phyloP scores from a whole-genome alignment of 2,329 filamentous ascomycete species.

The Zymoseptoria tritici region DNA sequence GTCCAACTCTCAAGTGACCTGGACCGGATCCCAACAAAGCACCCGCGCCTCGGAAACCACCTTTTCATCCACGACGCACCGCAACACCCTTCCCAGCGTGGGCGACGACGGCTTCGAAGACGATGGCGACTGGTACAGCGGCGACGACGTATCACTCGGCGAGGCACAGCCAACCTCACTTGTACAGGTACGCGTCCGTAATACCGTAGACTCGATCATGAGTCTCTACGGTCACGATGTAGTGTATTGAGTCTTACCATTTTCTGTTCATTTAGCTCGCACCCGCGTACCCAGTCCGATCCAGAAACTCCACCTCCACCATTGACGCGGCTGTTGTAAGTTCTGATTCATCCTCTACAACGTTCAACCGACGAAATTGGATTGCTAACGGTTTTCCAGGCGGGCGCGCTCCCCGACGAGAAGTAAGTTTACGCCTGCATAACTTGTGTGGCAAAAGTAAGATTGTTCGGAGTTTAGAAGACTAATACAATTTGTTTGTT shows the following conservation, averaged over 20 bases:
- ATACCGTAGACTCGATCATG: constrained; percentile 24
- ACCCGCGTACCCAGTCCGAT: neutral
- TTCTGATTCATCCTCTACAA: neutral
- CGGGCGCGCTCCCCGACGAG: constrained; percentile 20
- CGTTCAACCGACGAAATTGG: neutral
- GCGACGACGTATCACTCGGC: constrained; percentile 16
- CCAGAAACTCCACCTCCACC: constrained; percentile 1
- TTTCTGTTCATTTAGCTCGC: constrained; percentile 1
- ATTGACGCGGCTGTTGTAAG: constrained; percentile 3
- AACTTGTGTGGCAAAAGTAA: neutral
- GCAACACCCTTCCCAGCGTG: constrained; percentile 15
- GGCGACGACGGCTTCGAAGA: constrained; percentile 20
- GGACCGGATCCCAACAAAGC: neutral
- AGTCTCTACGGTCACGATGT: constrained; percentile 17
- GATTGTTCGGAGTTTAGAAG: neutral
- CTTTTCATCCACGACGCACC: neutral
- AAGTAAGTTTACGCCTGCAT: constrained; percentile 17
- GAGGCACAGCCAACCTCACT: constrained; percentile 20
- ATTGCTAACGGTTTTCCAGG: neutral
- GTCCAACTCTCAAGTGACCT: neutral
- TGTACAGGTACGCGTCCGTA: constrained; percentile 25
- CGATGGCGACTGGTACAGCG: constrained; percentile 22
- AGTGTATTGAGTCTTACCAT: constrained; percentile 13
- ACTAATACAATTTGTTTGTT: neutral
- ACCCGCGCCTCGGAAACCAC: neutral